Evolutionary conservation across 106 monocot species (phyloP).

Genomic region (Apostasia ramifera): DNA sequence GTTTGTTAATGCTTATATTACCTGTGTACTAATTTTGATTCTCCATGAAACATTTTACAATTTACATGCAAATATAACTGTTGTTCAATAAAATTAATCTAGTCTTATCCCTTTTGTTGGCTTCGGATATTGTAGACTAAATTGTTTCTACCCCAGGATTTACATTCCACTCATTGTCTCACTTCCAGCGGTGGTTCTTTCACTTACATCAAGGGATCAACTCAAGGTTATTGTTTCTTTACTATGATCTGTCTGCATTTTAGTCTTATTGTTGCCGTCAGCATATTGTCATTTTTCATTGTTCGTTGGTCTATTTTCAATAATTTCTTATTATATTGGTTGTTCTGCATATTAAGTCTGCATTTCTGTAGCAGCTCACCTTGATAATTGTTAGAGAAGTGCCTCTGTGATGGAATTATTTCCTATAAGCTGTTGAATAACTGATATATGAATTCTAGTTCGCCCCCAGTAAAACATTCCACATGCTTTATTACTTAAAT

Average conservation of each 20-base stretch:
- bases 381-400: background rate
- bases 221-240: slow-evolving; percentile 41
- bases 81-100: too few species aligned
- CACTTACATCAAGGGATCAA: slow-evolving; percentile 72
- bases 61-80: too few species aligned
- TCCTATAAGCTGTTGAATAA: too few species aligned
- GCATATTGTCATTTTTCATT: background rate
- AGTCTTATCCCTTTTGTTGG: too few species aligned
- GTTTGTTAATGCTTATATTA: too few species aligned
- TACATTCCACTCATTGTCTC: slow-evolving; percentile 79
- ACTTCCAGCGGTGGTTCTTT: slow-evolving; percentile 81
- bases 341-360: background rate
- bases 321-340: background rate
- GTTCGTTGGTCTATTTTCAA: background rate
- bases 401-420: too few species aligned
- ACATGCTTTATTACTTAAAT: too few species aligned
- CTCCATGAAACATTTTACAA: too few species aligned
- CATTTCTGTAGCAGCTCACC: background rate
- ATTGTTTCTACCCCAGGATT: slow-evolving; percentile 27
- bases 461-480: too few species aligned
- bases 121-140: too few species aligned
- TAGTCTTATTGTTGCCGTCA: background rate
- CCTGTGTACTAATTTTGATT: too few species aligned
- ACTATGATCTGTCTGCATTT: background rate
- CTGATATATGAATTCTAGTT: too few species aligned